Base-by-base conservation (phyloP, 2,329 filamentous ascomycete species). In the Cercospora beticola region DNA sequence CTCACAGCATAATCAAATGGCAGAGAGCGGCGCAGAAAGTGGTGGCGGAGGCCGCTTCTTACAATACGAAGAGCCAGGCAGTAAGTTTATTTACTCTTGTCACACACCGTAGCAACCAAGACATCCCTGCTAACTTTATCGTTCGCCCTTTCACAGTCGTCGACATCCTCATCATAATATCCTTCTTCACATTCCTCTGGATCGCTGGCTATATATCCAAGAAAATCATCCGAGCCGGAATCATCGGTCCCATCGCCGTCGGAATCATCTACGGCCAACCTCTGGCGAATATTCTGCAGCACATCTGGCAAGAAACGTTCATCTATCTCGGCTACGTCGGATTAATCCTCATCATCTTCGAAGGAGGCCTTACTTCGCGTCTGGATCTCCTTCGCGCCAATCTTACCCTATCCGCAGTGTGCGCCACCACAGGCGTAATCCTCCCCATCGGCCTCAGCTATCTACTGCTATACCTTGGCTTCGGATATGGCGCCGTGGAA, bases 311-410 rank as follows among this genome's bases (percentile, higher is more conserved):
- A 69, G 74, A 82, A 57, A 83, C 82, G 0, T 84, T 85, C 65
- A 74, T 85, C 4, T 78, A 78, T 2, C 70, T 85, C 23, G 83
- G 83, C 21, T 85, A 85, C 71, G 75, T 85, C 18, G 83, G 83
- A 1, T 73, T 85, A 56, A 82, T 85, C 57, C 73, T 85, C 46
- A 84, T 85, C 66, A 84, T 85, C 49, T 85, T 85, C 66, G 82
- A 85, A 76, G 84, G 83, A n/a, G 83, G 83, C 0, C 76, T 85
- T 16, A 79, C 80, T 9, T 78, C 83, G 31, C 81, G 82, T 0
- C 73, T 85, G 3, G 83, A 84, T 70, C 77, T 85, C 1, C 76
- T 85, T 9, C 80, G 81, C 36, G 77, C 80, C 33, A 84, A 84
- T 66, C 79, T 85, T 54, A 16, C 79, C 3, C 75, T 83, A 33